Conservation (phyloP, 805 yeast genomes). For the Schizosaccharomyces octosporus region DNA sequence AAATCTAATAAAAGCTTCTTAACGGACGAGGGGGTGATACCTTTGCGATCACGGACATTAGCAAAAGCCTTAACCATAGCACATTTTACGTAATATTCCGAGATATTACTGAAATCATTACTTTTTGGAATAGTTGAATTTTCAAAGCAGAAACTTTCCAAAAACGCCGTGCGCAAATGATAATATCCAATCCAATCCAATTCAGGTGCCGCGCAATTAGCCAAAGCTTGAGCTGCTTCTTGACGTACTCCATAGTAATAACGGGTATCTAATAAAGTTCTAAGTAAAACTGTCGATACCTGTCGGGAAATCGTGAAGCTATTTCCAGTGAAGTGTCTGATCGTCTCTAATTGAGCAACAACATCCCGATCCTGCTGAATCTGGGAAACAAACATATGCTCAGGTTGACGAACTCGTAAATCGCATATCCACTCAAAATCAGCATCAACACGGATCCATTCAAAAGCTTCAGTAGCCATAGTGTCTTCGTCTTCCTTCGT, state of each 20-base stretch:
- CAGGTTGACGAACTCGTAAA: slow-evolving; percentile 64
- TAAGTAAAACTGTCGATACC: slow-evolving; percentile 49
- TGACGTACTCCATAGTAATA: slow-evolving; percentile 74
- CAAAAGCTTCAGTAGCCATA: slow-evolving; percentile 65
- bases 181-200: slow-evolving; percentile 45
- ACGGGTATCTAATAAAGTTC: slow-evolving; percentile 62
- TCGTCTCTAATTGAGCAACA: slow-evolving; percentile 78
- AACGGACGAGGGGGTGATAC: slow-evolving; percentile 34
- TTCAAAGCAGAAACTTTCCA: slow-evolving; percentile 46
- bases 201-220: slow-evolving; percentile 36
- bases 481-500: slow-evolving; percentile 41
- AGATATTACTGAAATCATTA: slow-evolving; percentile 55
- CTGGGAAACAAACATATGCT: slow-evolving; percentile 84
- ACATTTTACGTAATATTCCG: slow-evolving; percentile 42
- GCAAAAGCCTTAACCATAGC: slow-evolving; percentile 42
- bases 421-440: slow-evolving; percentile 92
- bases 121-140: slow-evolving; percentile 43
- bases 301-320: slow-evolving; percentile 26
- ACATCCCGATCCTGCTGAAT: slow-evolving; percentile 86
- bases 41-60: slow-evolving; percentile 28
- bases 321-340: slow-evolving; percentile 40
- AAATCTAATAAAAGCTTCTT: slow-evolving; percentile 42
- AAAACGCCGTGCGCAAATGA: slow-evolving; percentile 48
- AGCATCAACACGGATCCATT: slow-evolving; percentile 94
- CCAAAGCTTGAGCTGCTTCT: slow-evolving; percentile 64